Percentiles rank a stretch among this genome's conserved stretches.
Evolutionary conservation across 2,329 filamentous ascomycete species (phyloP).

Genomic region (Pseudophaeomoniella oleicola): DNA sequence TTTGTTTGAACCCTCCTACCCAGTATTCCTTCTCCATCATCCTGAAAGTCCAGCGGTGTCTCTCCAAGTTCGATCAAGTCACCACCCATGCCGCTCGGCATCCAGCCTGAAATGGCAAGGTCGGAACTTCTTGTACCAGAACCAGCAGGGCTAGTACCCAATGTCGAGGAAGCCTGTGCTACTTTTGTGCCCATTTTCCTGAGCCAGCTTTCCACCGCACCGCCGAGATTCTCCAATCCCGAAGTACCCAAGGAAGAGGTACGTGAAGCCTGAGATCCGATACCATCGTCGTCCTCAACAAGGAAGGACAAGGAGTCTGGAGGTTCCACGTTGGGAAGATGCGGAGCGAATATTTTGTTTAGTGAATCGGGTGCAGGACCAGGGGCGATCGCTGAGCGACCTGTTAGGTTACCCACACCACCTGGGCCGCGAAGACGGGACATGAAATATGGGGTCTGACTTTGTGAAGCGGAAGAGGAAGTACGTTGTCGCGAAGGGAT

Average conservation of each 20-base stretch:
- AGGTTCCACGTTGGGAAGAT: slow-evolving; percentile 58
- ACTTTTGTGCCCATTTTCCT: slow-evolving; percentile 52
- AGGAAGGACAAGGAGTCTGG: slow-evolving; percentile 19
- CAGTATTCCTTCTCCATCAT: background rate
- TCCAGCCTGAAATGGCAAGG: background rate
- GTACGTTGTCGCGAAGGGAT: slow-evolving; percentile 18
- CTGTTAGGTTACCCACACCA: slow-evolving; percentile 69
- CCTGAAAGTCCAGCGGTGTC: background rate
- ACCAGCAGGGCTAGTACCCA: background rate
- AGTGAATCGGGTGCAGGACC: slow-evolving; percentile 75
- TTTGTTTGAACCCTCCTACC: too few relatives aligned
- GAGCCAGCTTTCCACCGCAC: slow-evolving; percentile 81
- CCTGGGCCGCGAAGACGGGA: slow-evolving; percentile 69
- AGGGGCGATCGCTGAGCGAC: slow-evolving; percentile 42
- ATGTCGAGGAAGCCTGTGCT: slow-evolving; percentile 16
- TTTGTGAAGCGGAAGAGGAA: slow-evolving; percentile 12
- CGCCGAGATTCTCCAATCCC: slow-evolving; percentile 66
- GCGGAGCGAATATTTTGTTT: slow-evolving; percentile 70
- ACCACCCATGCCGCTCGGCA: slow-evolving; percentile 4
- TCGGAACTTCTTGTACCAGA: background rate
- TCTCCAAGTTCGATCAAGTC: slow-evolving; percentile 11
- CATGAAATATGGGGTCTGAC: slow-evolving; percentile 18
- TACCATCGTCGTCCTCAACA: slow-evolving; percentile 13
- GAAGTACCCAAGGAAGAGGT: slow-evolving; percentile 16
- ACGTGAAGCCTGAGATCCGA: slow-evolving; percentile 14